A percentile compares a stretch with the other conserved stretches of the same genome.
phyloP scores from a whole-genome alignment of 23 red algal species.

The Chondrus crispus region DNA sequence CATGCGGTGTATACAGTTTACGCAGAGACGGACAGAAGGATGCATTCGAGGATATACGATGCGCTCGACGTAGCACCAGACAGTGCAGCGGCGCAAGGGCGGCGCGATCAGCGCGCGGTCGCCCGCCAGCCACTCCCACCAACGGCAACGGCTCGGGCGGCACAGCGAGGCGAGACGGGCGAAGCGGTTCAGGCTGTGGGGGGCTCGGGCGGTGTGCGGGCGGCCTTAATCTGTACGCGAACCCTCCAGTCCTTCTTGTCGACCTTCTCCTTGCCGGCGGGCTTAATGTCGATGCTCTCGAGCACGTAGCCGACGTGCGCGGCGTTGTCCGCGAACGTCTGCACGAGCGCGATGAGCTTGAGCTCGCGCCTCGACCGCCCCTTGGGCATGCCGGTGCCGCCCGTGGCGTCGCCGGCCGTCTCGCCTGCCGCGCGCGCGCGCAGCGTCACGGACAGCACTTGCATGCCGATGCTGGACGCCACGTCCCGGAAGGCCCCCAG shows the following conservation, averaged over 20 bases:
- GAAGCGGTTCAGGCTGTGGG: too few relatives aligned
- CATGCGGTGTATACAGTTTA: too few relatives aligned
- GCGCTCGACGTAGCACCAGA: too few relatives aligned
- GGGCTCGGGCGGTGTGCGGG: too few relatives aligned
- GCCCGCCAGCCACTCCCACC: too few relatives aligned
- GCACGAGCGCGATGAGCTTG: conserved; percentile 21
- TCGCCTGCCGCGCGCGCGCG: not conserved
- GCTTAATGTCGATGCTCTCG: conserved; percentile 24
- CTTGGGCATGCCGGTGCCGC: not conserved
- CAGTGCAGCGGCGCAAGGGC: too few relatives aligned
- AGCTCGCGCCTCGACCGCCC: not conserved
- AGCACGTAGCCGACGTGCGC: conserved; percentile 25
- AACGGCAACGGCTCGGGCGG: too few relatives aligned
- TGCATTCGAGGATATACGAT: too few relatives aligned
- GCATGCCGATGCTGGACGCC: conserved; percentile 40
- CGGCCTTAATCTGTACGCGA: not conserved
- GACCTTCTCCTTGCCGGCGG: not conserved
- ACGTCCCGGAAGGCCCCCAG: conserved; percentile 47
- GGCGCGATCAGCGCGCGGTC: too few relatives aligned
- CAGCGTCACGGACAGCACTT: conserved; percentile 13
- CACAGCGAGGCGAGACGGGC: too few relatives aligned
- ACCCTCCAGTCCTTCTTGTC: not conserved
- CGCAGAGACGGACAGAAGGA: too few relatives aligned
- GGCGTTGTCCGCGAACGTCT: conserved; percentile 31
- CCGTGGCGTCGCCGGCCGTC: not conserved